Base-by-base conservation (phyloP, 1,284 basidiomycete species). In the Cryptococcus sp. region DNA sequence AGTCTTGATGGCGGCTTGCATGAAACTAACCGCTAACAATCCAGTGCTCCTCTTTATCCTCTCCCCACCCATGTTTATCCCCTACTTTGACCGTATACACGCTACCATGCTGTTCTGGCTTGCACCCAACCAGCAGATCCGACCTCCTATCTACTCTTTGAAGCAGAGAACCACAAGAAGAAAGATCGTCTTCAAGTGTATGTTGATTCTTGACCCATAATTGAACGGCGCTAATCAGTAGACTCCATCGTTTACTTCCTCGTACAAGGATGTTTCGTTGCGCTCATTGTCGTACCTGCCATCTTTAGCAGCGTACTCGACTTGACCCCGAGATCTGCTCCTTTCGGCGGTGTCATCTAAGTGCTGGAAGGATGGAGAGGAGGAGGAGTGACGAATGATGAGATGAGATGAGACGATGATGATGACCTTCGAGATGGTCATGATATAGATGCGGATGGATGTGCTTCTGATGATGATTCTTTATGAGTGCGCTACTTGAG, bases 61-160 rank as follows among this genome's bases (percentile, higher is more conserved):
- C 62, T 85, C 85, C 19, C 82, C 85, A 14, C 90, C 91, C 0
- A 81, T 88, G 58, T 76, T 94, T 61, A 85, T 96, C 58, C 92
- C 93, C 0, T 93, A 85, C 76, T 78, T 86, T 56, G 91, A 94
- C 77, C 84, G 83, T 55, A 56, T 93, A 53, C 92, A 97, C 76
- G 90, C 91, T 22, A 94, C 86, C 32, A 91, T 85, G 68, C 78
- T 88, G 22, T 87, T 80, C 74, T 80, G 79, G 79, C 74, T 80
- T 40, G 72, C 80, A 74, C 83, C 87, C 51, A 88, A 66, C 55
- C 70, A 89, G 69, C 89, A 94, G 76, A 94, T 96, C 66, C 87
- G 90, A 56, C 86, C 91, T 2, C 94, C 94, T 4, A 80, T 98
- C 66, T 98, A 91, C 76, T 88, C 87, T 48, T 81, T 87, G 69